These are phyloP conservation scores for Vaccinium darrowii DNA, from an alignment of 148 eudicot genomes.

Conservation along the genomic window DNA sequence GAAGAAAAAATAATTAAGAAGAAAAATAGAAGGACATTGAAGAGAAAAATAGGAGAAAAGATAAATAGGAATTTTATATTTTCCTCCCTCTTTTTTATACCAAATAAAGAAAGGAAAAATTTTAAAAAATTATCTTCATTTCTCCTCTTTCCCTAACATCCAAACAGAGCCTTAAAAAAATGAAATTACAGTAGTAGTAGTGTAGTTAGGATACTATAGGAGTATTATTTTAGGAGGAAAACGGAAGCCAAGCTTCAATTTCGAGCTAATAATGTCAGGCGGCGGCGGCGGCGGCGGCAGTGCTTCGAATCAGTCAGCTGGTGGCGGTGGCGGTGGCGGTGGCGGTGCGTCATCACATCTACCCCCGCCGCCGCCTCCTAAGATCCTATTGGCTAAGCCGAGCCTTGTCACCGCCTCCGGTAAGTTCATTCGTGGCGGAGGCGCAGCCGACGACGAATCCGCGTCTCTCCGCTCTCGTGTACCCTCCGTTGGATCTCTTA, in stretches of 20 bases:
- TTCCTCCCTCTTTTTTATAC: too few species aligned
- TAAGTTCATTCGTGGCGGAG: constrained; percentile 46
- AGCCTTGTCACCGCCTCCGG: constrained; percentile 49
- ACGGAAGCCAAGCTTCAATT: background rate
- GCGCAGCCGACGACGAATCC: constrained; percentile 38
- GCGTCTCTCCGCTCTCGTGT: constrained; percentile 68
- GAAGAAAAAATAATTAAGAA: too few species aligned
- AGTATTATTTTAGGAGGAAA: too few species aligned
- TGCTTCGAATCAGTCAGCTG: constrained; percentile 20
- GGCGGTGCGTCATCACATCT: constrained; percentile 16
- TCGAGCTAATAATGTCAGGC: constrained; percentile 30
- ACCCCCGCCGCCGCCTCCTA: constrained; percentile 40
- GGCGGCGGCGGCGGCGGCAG: constrained; percentile 26
- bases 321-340: background rate
- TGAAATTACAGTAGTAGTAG: too few species aligned
- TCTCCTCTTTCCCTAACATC: too few species aligned
- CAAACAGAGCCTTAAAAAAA: too few species aligned
- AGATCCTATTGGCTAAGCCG: constrained; percentile 78
- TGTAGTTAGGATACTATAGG: too few species aligned
- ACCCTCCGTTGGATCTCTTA: constrained; percentile 74
- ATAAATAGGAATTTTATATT: too few species aligned
- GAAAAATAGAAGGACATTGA: too few species aligned
- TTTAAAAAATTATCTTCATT: too few species aligned
- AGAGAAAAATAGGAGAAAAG: too few species aligned
- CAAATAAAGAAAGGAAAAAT: too few species aligned